phyloP scores from a whole-genome alignment of 225 moss, liverwort and hornwort genomes.

The Anthoceros angustus region DNA sequence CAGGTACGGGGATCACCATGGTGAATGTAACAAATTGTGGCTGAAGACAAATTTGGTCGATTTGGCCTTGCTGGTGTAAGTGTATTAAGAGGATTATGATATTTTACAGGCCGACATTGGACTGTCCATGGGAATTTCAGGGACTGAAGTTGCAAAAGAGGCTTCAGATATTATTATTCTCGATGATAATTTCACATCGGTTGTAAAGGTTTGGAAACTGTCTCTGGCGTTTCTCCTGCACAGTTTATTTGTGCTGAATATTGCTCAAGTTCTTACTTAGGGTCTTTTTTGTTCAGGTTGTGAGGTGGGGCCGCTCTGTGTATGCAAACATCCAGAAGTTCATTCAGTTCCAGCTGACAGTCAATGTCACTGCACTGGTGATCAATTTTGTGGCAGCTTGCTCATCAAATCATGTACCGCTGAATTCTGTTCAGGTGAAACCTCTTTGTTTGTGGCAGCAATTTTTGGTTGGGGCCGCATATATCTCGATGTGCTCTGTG shows the following conservation, averaged over 20 bases:
- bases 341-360: slow-evolving; percentile 34
- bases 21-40: background rate
- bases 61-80: background rate
- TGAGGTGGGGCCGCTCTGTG: slow-evolving; percentile 15
- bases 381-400: slow-evolving; percentile 43
- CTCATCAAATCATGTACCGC: slow-evolving; percentile 23
- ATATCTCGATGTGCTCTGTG: background rate
- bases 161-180: slow-evolving; percentile 41
- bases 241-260: background rate
- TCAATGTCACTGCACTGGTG: slow-evolving; percentile 29
- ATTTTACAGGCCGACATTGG: slow-evolving; percentile 49
- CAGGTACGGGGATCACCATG: slow-evolving; percentile 20
- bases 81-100: background rate
- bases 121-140: slow-evolving; percentile 43
- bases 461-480: background rate
- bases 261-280: background rate
- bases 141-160: slow-evolving; percentile 49
- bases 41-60: background rate
- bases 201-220: slow-evolving; percentile 10
- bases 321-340: slow-evolving; percentile 19
- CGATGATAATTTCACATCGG: slow-evolving; percentile 15
- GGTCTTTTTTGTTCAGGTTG: background rate
- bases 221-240: background rate
- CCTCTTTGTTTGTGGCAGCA: background rate
- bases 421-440: slow-evolving; percentile 15